phyloP scores from a whole-genome alignment of 2,329 filamentous ascomycete species.

The Westerdykella sp. region DNA sequence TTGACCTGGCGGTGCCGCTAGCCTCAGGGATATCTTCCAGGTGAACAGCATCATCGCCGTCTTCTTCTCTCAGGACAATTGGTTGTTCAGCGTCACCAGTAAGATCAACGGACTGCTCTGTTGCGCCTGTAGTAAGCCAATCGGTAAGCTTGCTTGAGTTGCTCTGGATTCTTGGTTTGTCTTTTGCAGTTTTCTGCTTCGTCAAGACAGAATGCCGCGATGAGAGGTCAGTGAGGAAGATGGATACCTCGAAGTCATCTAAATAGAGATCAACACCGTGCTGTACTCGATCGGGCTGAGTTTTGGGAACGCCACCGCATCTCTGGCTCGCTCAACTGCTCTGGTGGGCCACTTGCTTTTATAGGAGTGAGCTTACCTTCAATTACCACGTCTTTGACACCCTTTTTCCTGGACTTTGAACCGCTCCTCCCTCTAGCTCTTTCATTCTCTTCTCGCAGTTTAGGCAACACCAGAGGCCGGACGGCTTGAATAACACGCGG shows the following conservation, averaged over 20 bases:
- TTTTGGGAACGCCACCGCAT: constrained; percentile 49
- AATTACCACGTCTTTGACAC: constrained; percentile 81
- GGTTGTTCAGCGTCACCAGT: constrained; percentile 41
- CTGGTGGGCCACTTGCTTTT: too few relatives aligned
- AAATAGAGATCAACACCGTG: constrained; percentile 62
- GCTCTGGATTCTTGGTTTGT: constrained; percentile 40
- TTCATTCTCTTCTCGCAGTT: constrained; percentile 78
- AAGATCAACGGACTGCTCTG: constrained; percentile 39
- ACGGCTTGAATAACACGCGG: constrained; percentile 79
- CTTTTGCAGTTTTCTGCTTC: constrained; percentile 69
- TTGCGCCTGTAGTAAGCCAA: constrained; percentile 39
- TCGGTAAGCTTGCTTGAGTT: constrained; percentile 44
- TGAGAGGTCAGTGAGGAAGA: constrained; percentile 82
- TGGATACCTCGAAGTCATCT: constrained; percentile 95
- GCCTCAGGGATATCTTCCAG: constrained; percentile 54
- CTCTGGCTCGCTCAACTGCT: constrained; percentile 50
- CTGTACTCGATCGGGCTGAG: constrained; percentile 88
- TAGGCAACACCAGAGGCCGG: constrained; percentile 79
- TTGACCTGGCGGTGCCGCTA: constrained; percentile 10
- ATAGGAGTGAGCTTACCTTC: constrained; percentile 53
- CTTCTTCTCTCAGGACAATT: constrained; percentile 49
- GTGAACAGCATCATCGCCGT: constrained; percentile 48
- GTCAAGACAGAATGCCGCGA: constrained; percentile 80
- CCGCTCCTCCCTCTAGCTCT: constrained; percentile 56
- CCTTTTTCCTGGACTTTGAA: constrained; percentile 60